phyloP scores from a whole-genome alignment of 2,329 filamentous ascomycete species.

The Seiridium unicorne region DNA sequence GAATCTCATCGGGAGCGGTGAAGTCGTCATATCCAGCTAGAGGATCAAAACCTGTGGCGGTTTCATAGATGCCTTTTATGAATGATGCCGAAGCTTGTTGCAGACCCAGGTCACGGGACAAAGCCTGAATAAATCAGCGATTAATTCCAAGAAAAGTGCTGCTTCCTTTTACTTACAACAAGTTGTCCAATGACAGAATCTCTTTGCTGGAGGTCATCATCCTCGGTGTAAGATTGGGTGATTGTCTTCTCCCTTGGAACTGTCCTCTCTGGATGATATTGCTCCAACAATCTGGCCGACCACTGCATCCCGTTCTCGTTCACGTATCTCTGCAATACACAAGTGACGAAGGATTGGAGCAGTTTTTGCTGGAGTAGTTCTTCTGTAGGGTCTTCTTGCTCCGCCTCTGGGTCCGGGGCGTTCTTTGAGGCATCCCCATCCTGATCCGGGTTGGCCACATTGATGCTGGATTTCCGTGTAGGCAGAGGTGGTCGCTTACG shows the following conservation, averaged over 20 bases:
- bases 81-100: slow-evolving; percentile 42
- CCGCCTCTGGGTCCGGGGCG: slow-evolving; percentile 62
- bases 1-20: slow-evolving; percentile 48
- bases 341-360: slow-evolving; percentile 75
- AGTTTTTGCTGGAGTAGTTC: slow-evolving; percentile 60
- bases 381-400: slow-evolving; percentile 55
- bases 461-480: slow-evolving; percentile 56
- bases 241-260: slow-evolving; percentile 62
- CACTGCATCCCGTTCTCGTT: slow-evolving; percentile 59
- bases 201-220: slow-evolving; percentile 58
- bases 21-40: slow-evolving; percentile 46
- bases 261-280: slow-evolving; percentile 61
- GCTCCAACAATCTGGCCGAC: slow-evolving; percentile 66
- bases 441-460: slow-evolving; percentile 53
- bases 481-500: slow-evolving; percentile 64
- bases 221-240: slow-evolving; percentile 62
- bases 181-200: slow-evolving; percentile 71
- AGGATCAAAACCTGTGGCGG: slow-evolving; percentile 41
- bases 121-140: slow-evolving; percentile 41
- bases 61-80: slow-evolving; percentile 43
- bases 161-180: slow-evolving; percentile 47
- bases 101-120: slow-evolving; percentile 62
- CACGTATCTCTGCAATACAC: slow-evolving; percentile 72
- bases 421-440: slow-evolving; percentile 53
- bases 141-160: slow-evolving; percentile 1